Base-by-base conservation (phyloP, 352 stramenopile species). In the Phytophthora constricta region DNA sequence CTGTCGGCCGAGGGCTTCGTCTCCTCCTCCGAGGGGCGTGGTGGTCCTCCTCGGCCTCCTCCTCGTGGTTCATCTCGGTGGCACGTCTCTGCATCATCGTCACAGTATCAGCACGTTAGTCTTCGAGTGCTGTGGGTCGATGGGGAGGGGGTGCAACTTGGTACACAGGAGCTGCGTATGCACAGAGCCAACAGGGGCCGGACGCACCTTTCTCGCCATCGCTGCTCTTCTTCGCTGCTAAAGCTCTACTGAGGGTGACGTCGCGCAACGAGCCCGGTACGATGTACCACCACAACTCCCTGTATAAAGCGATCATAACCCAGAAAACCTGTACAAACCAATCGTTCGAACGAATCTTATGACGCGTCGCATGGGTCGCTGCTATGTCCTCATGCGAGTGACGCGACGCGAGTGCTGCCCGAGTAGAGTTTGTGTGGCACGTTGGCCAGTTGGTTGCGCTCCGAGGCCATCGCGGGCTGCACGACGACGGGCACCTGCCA, bases 401-500 rank as follows among this genome's bases (percentile, higher is more conserved):
- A 69, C 3, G 56, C 65, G 1, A 67, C 56, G 19, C 76, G 73
- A 28, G 50, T 77, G 61, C 72, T 82, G 28, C 79, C 79, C 2
- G 72, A 81, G 52, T 80, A 88, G 25, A 88, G 74, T 42, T 79
- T 80, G 66, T 86, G 79, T 23, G 77, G 79, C n/a, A 88, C 72
- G 28, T 84, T 86, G 20, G 77, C 73, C 45, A 84, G 76, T 27
- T 72, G 68, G 26, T 67, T 78, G 34, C 67, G 54, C 57, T 79
- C 72, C 1, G 71, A 66, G 1, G 68, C 56, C 2, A 71, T 55
- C 5, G 69, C 48, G 5, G 80, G 68, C 20, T 77, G 67, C 13
- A 89, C 74, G 16, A 86, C 67, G 46, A 89, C 76, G 4, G 77
- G 80, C 11, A 89, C 75, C 11, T 89, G 77, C 80, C 80, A 89